Evolutionary conservation across 1,284 basidiomycete genomes (phyloP).

Genomic region (Albatrellus sp.): DNA sequence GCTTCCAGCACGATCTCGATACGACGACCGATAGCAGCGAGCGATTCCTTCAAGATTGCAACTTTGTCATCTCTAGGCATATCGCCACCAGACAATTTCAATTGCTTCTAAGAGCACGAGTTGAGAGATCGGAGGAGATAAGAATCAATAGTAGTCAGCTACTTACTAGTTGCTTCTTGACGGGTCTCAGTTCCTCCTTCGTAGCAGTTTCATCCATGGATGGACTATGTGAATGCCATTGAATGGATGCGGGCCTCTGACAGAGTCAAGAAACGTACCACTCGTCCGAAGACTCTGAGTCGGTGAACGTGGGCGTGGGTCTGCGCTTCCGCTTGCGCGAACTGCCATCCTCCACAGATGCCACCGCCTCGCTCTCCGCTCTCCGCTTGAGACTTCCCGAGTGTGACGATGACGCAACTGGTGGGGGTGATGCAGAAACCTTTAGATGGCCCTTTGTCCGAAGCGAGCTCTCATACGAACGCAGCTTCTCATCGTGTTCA

Average conservation of each 20-base stretch:
- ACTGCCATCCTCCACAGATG: slow-evolving; percentile 60
- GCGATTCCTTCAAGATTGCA: slow-evolving; percentile 88
- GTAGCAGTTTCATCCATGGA: slow-evolving; percentile 95
- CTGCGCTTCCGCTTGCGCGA: slow-evolving; percentile 72
- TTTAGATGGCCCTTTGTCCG: slow-evolving; percentile 54
- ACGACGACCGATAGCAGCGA: slow-evolving; percentile 86
- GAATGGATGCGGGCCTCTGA: background rate
- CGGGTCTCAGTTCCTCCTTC: slow-evolving; percentile 92
- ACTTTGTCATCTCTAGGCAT: slow-evolving; percentile 93
- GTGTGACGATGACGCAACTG: slow-evolving; percentile 56
- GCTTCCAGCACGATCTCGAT: slow-evolving; percentile 78
- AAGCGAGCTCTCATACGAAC: slow-evolving; percentile 67
- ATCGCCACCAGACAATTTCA: slow-evolving; percentile 86
- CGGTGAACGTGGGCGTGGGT: slow-evolving; percentile 85
- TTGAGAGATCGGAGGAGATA: background rate
- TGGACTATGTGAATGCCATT: slow-evolving; percentile 34
- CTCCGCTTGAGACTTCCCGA: slow-evolving; percentile 49
- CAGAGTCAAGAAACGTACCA: slow-evolving; percentile 40
- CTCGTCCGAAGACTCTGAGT: slow-evolving; percentile 80
- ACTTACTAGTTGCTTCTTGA: slow-evolving; percentile 89
- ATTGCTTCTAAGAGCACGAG: slow-evolving; percentile 60
- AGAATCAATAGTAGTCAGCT: background rate
- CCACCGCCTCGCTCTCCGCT: slow-evolving; percentile 73
- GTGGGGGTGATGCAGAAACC: slow-evolving; percentile 58
- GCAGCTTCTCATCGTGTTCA: slow-evolving; percentile 88